Evolutionary conservation across 805 yeast species (phyloP), one percentile per base, ranked within the genome.

Genomic region (Barnettozyma populi): DNA sequence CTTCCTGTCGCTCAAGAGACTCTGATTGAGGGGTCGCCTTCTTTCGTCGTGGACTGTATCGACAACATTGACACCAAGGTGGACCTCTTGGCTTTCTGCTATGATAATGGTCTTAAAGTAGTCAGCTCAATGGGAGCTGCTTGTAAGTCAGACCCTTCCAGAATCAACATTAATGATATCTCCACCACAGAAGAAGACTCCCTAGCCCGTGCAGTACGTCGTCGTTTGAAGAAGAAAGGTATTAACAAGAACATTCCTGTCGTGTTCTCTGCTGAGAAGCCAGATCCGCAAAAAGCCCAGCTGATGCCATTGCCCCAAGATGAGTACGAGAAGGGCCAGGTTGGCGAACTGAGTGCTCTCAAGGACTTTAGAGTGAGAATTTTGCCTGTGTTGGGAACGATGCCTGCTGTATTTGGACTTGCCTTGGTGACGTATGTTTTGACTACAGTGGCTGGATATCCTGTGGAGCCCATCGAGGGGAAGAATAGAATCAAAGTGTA

Each of bases 1-100:
- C 66, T 77, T 44, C 79, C 79, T 13, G 70, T 75, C 47, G 86
- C 94, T 1, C 80, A 80, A 39, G 73, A 80, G 50, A 70, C 90
- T 43, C 65, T 84, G 19, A 64, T 71, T 34, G 72, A 73, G 37
- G 78, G 76, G 1, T 65, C 69, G 13, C 96, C 96, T 5, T 82
- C 86, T 36, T 86, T 80, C 61, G 80, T 94, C 23, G 86, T 94
- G 25, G 99, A 94, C 62, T 94, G 98, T 69, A 94, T 94, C 56
- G 99, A 94, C 67, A 94, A 94, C 63, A 84, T 94, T 50, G 96
- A 92, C 57, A 90, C 98, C n/a, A 94, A 94, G 61, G 95, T 90
- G 24, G 99, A 94, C 59, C 70, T 94, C 45, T 70, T 94, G 54
- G 82, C 82, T 29, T 90, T 75, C 66, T 84, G 95, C 55, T 70